Conservation (phyloP, 2,329 filamentous ascomycete genomes). For the Trichoderma citrinoviride region DNA sequence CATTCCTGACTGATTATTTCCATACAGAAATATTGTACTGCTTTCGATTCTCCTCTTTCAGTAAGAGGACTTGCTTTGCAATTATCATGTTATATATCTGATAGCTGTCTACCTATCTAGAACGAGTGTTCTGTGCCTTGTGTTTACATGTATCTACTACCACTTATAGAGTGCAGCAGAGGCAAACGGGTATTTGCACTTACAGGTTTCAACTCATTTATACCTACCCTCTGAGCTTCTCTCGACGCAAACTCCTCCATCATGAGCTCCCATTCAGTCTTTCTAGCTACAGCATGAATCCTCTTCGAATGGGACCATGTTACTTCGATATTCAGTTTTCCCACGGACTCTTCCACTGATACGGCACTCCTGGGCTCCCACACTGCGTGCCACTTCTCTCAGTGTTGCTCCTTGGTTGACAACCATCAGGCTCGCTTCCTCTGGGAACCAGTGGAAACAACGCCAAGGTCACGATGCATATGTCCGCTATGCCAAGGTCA, state of each 20-base stretch:
- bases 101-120: no score
- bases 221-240: background rate
- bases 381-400: background rate
- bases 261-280: background rate
- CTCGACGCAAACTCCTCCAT: background rate
- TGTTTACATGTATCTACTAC: no score
- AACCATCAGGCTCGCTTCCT: slow-evolving; percentile 37
- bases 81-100: no score
- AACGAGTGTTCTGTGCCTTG: no score
- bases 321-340: background rate
- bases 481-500: slow-evolving; percentile 70
- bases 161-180: no score
- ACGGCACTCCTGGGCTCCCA: background rate
- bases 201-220: background rate
- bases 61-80: no score
- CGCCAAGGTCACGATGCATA: slow-evolving; percentile 74
- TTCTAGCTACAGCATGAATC: background rate
- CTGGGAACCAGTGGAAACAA: slow-evolving; percentile 77
- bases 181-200: background rate
- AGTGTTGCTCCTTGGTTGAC: background rate
- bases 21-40: no score
- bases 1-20: no score
- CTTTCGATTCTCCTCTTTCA: no score
- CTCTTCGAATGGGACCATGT: background rate
- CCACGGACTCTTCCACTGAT: background rate